phyloP scores from a whole-genome alignment of 1,284 basidiomycete genomes.

The Ustilago lituana region DNA sequence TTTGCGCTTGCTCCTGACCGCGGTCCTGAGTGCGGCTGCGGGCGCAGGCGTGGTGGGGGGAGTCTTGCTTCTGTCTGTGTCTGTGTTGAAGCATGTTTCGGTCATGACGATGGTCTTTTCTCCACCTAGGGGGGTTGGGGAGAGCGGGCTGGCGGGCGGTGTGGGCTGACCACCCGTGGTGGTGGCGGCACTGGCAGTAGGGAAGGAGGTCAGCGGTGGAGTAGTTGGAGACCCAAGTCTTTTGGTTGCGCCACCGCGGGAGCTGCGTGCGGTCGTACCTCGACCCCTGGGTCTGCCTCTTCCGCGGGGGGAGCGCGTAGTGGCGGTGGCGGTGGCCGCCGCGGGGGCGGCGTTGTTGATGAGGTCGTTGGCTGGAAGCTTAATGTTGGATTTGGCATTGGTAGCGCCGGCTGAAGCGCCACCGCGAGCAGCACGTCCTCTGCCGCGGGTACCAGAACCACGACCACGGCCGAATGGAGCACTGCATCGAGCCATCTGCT shows the following conservation, averaged over 20 bases:
- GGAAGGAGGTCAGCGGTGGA: too few relatives aligned
- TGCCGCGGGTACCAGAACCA: slow-evolving; percentile 2
- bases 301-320: neutral
- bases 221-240: too few relatives aligned
- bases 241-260: too few relatives aligned
- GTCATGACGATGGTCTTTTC: neutral
- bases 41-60: neutral
- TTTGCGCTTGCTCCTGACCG: slow-evolving; percentile 11
- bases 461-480: slow-evolving; percentile 11
- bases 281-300: neutral
- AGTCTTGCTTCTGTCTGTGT: neutral
- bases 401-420: neutral
- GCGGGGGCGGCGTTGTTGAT: neutral
- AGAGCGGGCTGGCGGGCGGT: neutral
- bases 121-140: too few relatives aligned
- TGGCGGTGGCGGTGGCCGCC: neutral
- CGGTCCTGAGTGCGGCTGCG: neutral
- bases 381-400: neutral
- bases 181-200: neutral
- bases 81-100: neutral
- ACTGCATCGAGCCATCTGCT: slow-evolving; percentile 1
- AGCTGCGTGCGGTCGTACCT: too few relatives aligned
- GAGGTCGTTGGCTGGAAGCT: too few relatives aligned
- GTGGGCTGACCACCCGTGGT: neutral
- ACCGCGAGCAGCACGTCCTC: neutral